Evolutionary conservation across 2,329 filamentous ascomycete genomes (phyloP), one percentile per base, ranked within the genome.

Genomic region (Aspergillus felis): DNA sequence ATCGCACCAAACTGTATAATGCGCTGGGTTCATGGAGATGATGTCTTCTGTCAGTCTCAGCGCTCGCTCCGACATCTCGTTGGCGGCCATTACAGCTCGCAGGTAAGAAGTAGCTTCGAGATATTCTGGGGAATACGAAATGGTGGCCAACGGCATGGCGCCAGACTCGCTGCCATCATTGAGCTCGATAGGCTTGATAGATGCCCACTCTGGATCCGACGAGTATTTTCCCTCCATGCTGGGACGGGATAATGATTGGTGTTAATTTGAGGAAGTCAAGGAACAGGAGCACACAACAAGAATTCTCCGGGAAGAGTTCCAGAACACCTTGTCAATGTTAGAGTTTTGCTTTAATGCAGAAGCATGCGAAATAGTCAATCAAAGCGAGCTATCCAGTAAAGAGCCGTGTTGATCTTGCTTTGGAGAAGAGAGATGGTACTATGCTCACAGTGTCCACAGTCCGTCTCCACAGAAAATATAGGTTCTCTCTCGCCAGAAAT

Each of bases 91-190:
- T 65, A 96, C 84, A 60, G 94, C 92, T 60, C 94, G 89, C 54
- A 99, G 85, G 76, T 97, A 99, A 48, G 90, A 87, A 78, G 96
- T 94, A 50, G 91, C 92, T 79, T 97, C 92, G 61, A 88, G 85
- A 74, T 99, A 99, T 62, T 94, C 88, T 32, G 91, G 87, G 2
- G 88, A 85, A 75, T 99, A 99, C 57, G 92, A 88, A 74, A 99
- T 99, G 58, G 88, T 86, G n/a, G 93, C 93, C 57, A 99, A 84
- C 28, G 93, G 91, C 65, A 88, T 63, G 2, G 61, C 60, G 17
- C 64, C 69, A 3, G 72, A 68, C 3, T 66, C 64, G 3, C 81
- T 88, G 58, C 91, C 90, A 76, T 97, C 92, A 69, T 91, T 84
- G 67, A 94, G 87, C 3, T 90, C 87, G 56, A 97, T 88, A 22